phyloP scores from a whole-genome alignment of 1,139 yeast genomes.

The Yueomyces sp. region DNA sequence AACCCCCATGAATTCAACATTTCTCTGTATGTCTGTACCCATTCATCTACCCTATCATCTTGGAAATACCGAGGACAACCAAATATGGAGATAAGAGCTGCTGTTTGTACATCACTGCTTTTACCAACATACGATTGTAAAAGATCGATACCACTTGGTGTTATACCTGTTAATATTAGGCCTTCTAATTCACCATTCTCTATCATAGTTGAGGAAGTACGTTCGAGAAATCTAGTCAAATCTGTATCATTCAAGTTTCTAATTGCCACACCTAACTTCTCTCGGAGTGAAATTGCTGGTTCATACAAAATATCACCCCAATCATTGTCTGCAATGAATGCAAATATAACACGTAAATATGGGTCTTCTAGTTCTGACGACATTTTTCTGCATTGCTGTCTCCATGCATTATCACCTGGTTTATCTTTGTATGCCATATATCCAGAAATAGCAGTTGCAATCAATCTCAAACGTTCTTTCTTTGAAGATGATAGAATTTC shows the following conservation, averaged over 20 bases:
- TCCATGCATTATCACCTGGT: constrained; percentile 72
- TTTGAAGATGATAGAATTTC: constrained; percentile 44
- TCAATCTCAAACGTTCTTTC: constrained; percentile 44
- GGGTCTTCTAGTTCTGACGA: constrained; percentile 85
- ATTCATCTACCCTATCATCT: constrained; percentile 57
- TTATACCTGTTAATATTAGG: constrained; percentile 75
- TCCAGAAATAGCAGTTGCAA: constrained; percentile 93
- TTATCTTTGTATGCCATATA: constrained; percentile 62
- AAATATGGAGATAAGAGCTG: constrained; percentile 65
- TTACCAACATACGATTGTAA: constrained; percentile 81
- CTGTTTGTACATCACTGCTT: constrained; percentile 88
- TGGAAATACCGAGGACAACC: constrained; percentile 75
- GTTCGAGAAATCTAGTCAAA: constrained; percentile 49
- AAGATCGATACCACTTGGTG: constrained; percentile 69
- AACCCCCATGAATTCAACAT: constrained; percentile 77
- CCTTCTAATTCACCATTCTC: constrained; percentile 83
- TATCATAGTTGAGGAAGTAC: constrained; percentile 62
- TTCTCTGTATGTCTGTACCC: constrained; percentile 67
- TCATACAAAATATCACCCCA: constrained; percentile 97
- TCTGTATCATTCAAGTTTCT: constrained; percentile 75
- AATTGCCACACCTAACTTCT: constrained; percentile 80
- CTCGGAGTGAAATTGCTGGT: constrained; percentile 74
- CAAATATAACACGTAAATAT: constrained; percentile 81
- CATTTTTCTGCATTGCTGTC: constrained; percentile 80
- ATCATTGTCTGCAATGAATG: constrained; percentile 85